phyloP scores from a whole-genome alignment of 805 yeast genomes.

The Millerozyma miso region DNA sequence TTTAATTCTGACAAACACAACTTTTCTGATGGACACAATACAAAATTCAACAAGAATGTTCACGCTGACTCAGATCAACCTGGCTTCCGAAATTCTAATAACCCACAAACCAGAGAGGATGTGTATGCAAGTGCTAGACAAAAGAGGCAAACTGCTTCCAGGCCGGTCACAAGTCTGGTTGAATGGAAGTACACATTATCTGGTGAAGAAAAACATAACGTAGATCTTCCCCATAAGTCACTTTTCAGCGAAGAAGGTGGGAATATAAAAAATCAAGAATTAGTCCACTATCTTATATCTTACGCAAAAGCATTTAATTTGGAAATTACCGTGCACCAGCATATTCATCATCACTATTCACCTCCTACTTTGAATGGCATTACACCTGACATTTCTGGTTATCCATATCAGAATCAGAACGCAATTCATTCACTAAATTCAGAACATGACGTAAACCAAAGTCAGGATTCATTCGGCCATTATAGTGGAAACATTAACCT shows the following conservation, averaged over 20 bases:
- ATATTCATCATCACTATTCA: slow-evolving; percentile 73
- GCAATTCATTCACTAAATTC: background rate
- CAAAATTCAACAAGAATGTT: background rate
- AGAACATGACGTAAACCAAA: background rate
- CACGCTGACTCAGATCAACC: background rate
- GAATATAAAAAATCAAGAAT: slow-evolving; percentile 45
- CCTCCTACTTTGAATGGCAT: slow-evolving; percentile 24
- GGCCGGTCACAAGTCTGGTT: slow-evolving; percentile 23
- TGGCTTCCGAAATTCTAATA: no score
- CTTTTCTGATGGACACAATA: background rate
- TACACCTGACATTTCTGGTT: background rate
- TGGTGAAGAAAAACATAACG: slow-evolving; percentile 37
- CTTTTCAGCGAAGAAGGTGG: slow-evolving; percentile 38
- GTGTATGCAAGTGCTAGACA: background rate
- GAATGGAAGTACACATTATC: slow-evolving; percentile 62
- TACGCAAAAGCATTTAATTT: slow-evolving; percentile 57
- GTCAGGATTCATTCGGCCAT: background rate
- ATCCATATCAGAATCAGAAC: background rate
- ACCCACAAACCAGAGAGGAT: background rate
- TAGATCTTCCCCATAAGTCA: slow-evolving; percentile 17
- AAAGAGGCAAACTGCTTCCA: slow-evolving; percentile 2
- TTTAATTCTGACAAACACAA: background rate
- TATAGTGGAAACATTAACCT: slow-evolving; percentile 2
- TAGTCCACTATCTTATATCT: slow-evolving; percentile 54
- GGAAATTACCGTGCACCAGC: slow-evolving; percentile 75